Base-by-base conservation (phyloP, 78 protist species). In the Cavenderia fasciculata region DNA sequence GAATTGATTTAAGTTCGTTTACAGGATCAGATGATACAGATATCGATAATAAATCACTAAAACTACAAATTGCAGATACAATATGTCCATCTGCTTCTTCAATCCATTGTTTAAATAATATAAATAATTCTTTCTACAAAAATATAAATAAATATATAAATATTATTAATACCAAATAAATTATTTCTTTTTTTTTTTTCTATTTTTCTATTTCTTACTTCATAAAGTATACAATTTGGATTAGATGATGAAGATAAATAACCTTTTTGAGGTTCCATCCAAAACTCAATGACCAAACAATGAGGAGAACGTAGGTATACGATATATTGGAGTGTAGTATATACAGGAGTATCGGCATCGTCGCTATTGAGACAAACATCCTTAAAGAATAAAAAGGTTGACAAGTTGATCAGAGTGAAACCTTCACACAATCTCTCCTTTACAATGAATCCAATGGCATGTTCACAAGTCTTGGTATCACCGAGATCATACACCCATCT, bases 191-290 rank as follows among this genome's bases (percentile, higher is more conserved):
- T n/a, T n/a, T n/a, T n/a, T n/a, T n/a, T n/a, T n/a, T n/a, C n/a
- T n/a, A 21, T 21, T 21, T 27, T n/a, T 40, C 72, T 34, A 63
- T 40, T 63, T 27, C 31, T 63, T 27, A 5, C 72, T 47, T 40
- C n/a, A n/a, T n/a, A n/a, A n/a, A n/a, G n/a, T n/a, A n/a, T n/a
- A n/a, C n/a, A n/a, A n/a, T n/a, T n/a, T n/a, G n/a, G n/a, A n/a
- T 63, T 40, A 7, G 27, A 23, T 27, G 72, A 19, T 31, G 72
- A 36, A 2, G 27, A 61, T 25, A 61, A 27, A 8, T 63, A 63
- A n/a, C 90, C 90, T 10, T 74, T 23, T 57, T 82, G 90, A 19
- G 90, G 90, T 12, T 82, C 90, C 90, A 82, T 82, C 90, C 90
- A 82, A 56, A 82, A 63, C 43, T 82, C 90, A 11, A 82, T 68